Evolutionary conservation across 2,329 filamentous ascomycete genomes (phyloP).

Genomic region (Chaetomium sp.): DNA sequence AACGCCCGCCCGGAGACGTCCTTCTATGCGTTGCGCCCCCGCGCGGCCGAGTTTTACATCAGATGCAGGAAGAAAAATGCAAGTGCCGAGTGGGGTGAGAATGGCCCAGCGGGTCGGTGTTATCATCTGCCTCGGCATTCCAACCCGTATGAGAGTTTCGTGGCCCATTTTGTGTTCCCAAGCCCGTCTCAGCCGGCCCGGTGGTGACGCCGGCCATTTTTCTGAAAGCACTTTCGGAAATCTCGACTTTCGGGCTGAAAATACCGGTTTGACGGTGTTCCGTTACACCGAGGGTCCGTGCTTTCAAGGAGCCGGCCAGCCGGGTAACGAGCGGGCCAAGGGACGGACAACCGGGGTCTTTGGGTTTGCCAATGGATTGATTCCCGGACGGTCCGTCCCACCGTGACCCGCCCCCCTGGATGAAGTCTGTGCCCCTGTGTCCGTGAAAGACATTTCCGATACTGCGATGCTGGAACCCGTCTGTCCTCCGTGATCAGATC

Average conservation of each 20-base stretch:
- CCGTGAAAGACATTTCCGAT: not conserved
- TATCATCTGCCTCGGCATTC: not conserved
- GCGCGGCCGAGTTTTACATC: not conserved
- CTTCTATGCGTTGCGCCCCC: not conserved
- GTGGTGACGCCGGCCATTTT: not conserved
- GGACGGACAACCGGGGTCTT: no score
- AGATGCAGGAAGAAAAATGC: not conserved
- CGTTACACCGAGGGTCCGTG: not conserved
- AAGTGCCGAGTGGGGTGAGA: not conserved
- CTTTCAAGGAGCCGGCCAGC: not conserved
- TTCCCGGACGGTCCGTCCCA: conserved; percentile 2
- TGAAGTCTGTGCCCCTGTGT: not conserved
- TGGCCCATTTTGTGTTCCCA: not conserved
- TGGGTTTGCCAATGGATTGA: no score
- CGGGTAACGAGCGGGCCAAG: no score
- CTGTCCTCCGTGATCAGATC: not conserved
- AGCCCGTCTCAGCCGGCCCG: not conserved
- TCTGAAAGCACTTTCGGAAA: not conserved
- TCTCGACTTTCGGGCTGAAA: no score
- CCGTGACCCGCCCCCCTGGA: not conserved
- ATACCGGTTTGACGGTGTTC: no score
- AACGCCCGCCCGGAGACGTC: no score
- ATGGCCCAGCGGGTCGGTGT: not conserved
- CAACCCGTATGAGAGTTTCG: not conserved
- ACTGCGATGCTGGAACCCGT: not conserved